Conservation (phyloP, 805 yeast genomes). For the Middelhovenomyces tepae region DNA sequence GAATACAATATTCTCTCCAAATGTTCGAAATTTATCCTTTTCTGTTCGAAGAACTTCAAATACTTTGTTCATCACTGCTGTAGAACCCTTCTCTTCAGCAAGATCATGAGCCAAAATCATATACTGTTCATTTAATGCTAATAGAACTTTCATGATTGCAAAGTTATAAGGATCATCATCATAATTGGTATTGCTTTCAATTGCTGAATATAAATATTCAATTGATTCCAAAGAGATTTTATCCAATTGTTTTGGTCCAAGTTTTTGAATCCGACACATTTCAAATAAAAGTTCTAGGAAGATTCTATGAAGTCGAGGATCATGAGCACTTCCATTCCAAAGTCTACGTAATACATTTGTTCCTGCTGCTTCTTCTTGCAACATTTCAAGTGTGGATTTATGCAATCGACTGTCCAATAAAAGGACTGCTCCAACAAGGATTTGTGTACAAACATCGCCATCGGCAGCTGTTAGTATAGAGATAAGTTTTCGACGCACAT, state of each 20-base stretch:
- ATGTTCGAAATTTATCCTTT: constrained; percentile 38
- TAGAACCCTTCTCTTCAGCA: too few relatives aligned
- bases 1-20: constrained; percentile 62
- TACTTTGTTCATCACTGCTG: constrained; percentile 39
- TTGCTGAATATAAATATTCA: constrained; percentile 37
- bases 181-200: constrained; percentile 30
- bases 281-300: constrained; percentile 48
- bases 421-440: constrained; percentile 36
- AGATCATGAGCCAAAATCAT: too few relatives aligned
- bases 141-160: constrained; percentile 58
- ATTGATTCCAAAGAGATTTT: constrained; percentile 38
- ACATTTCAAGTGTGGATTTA: constrained; percentile 33
- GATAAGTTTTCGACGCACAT: constrained; percentile 31
- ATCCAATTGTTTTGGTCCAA: constrained; percentile 35
- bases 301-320: constrained; percentile 31
- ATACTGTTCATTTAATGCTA: constrained; percentile 81
- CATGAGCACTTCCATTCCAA: constrained; percentile 30
- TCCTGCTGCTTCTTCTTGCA: constrained; percentile 48
- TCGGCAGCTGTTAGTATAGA: constrained; percentile 23
- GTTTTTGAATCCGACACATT: constrained; percentile 42
- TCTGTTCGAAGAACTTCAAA: constrained; percentile 43
- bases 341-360: constrained; percentile 36
- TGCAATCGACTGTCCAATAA: constrained; percentile 38
- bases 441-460: constrained; percentile 23
- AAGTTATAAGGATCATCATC: constrained; percentile 50